Base-by-base conservation (phyloP, 306 rosid genomes). In the Fragaria ananassa region DNA sequence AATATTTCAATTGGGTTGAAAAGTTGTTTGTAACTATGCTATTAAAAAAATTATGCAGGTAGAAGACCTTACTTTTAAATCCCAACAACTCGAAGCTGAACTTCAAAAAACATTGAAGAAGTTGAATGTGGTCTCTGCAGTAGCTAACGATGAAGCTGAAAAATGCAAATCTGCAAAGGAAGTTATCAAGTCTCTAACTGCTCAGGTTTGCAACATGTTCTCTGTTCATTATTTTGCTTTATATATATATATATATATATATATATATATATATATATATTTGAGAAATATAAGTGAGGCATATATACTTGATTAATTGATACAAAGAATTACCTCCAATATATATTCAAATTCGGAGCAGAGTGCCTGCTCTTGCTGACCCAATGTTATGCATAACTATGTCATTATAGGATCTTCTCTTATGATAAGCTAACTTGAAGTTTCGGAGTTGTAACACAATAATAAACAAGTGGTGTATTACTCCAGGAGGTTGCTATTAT, bases 141-240 rank as follows among this genome's bases (percentile, higher is more conserved):
- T 95, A 80, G 97, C 97, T 63, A 83, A 91, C 57, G 96, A 89
- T 62, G 97, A 95, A 88, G 92, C 96, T 56, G 93, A 82, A 82
- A 95, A 90, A 82, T 87, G 93, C 87, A 88, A 89, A 87, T 90
- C 99, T 79, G 97, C 93, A 6, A 95, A 95, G 85, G 97, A 88
- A 82, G 93, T 89, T 81, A 92, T 92, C 71, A 90, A 89, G 86
- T 95, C 93, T 74, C 83, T 95, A 70, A 87, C 96, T 71, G 76
- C 87, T 79, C 99, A 95, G 97, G 99, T 95, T 50, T 78, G 77
- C 86, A 70, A 75, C 5, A 53, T 65, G 34, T 81, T 85, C 65
- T 71, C 27, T 47, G 23, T 4, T 49, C 76, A 29, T 13, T 27
- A 18, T 75, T 72, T 68, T 74, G 35, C 61, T 71, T 56, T 62